Base-by-base conservation (phyloP, 1,139 yeast species). In the Pichia sp. region DNA sequence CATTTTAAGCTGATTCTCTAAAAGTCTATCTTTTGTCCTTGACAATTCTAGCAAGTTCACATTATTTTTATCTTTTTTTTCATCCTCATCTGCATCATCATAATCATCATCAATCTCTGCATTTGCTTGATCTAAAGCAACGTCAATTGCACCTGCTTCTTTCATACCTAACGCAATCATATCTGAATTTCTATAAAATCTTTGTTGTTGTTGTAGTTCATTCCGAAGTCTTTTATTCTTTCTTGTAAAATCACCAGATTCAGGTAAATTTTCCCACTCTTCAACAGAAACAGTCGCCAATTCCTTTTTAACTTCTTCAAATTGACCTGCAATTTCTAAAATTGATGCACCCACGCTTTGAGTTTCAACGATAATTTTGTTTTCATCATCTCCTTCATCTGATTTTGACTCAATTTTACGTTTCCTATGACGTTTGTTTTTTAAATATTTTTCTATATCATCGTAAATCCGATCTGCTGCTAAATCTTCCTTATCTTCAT, bases 161-260 rank as follows among this genome's bases (percentile, higher is more conserved):
- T 58, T 54, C 18, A 63, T 39, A 0, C 65, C 66, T 0, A 68
- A 62, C 3, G 78, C 53, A 2, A 87, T 64, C 4, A 77, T 60
- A 57, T 91, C 97, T 0, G 96, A 95, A 5, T 84, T 86, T 13
- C 95, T 87, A 58, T 87, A 89, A 31, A 74, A 75, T 43, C 96
- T 64, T 50, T 79, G 80, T 45, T 76, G 77, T 55, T 69, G 74
- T 53, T 80, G 83, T 38, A 76, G 74, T 42, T 80, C 70, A 35
- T 78, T 61, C 38, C 96, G 65, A 38, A 73, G 65, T 42, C 97
- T 66, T 54, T 88, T 87, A 59, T 88, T 87, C 46, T 78, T 67
- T 52, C 81, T 72, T 0, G 98, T 91, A 52, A 85, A 66, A 62
- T 91, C 98, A 2, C 88, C 86, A 1, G 88, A 93, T 48, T 87